Percentiles rank a stretch among this genome's conserved stretches.
Evolutionary conservation across 164 flowering plant species (phyloP).

Genomic region (Annona cherimola): DNA sequence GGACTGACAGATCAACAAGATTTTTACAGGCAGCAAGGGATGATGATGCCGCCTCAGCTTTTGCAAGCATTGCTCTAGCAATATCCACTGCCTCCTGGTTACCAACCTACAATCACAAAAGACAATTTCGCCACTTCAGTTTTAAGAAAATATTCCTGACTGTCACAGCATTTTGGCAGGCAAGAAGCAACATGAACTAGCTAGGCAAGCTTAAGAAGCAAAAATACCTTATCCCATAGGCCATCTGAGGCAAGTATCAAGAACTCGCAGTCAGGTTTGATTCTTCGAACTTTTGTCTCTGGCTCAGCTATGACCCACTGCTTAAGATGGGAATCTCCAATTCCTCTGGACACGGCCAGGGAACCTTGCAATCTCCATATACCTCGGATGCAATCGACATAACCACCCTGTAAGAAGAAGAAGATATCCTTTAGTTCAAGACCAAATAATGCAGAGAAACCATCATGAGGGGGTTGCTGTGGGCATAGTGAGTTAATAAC

Average conservation of each 20-base stretch:
- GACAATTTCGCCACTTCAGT: background rate
- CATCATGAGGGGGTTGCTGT: background rate
- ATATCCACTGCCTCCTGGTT: constrained; percentile 84
- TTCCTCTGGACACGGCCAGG: constrained; percentile 81
- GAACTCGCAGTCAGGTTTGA: constrained; percentile 56
- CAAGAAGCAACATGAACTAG: background rate
- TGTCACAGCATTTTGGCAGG: too few relatives aligned
- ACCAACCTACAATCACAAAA: constrained; percentile 42
- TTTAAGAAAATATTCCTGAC: too few relatives aligned
- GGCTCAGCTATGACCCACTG: constrained; percentile 79
- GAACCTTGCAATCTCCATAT: constrained; percentile 86
- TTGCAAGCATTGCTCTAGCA: constrained; percentile 39
- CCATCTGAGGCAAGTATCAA: constrained; percentile 88
- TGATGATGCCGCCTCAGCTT: constrained; percentile 30
- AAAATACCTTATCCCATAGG: constrained; percentile 77
- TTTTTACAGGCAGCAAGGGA: constrained; percentile 53
- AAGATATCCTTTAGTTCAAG: background rate
- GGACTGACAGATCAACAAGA: constrained; percentile 49
- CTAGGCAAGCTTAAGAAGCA: background rate
- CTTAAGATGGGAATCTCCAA: constrained; percentile 70
- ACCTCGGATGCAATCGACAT: constrained; percentile 63
- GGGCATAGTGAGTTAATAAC: background rate
- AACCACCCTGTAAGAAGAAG: constrained; percentile 60
- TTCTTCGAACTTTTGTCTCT: constrained; percentile 42
- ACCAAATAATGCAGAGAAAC: background rate